phyloP scores from a whole-genome alignment of 768 basidiomycete species.

The Tricholoma furcatifolium region DNA sequence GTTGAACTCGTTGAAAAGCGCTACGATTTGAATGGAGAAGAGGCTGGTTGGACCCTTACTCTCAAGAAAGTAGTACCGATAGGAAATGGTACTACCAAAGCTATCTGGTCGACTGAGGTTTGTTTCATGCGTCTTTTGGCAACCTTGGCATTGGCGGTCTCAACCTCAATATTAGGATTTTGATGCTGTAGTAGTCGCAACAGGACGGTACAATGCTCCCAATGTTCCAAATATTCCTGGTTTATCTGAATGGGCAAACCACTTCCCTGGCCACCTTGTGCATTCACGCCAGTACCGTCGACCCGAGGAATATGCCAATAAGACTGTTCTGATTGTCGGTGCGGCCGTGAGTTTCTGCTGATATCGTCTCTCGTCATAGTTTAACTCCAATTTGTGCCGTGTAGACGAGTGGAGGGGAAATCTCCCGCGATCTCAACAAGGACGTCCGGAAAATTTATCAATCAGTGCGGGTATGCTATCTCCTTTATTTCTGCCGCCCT shows the following conservation, averaged over 20 bases:
- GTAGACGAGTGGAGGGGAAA: slow-evolving; percentile 36
- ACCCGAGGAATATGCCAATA: slow-evolving; percentile 32
- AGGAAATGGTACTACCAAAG: slow-evolving; percentile 19
- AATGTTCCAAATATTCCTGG: slow-evolving; percentile 33
- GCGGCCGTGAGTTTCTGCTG: slow-evolving; percentile 23
- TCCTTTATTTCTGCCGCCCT: not conserved
- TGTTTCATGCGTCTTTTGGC: not conserved
- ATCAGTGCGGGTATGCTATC: slow-evolving; percentile 1
- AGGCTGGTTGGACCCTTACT: slow-evolving; percentile 34
- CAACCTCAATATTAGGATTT: slow-evolving; percentile 26
- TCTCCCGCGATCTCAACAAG: slow-evolving; percentile 31
- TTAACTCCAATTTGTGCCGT: too few species aligned
- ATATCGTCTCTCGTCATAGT: too few species aligned
- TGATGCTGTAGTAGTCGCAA: slow-evolving; percentile 33
- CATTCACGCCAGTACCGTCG: slow-evolving; percentile 43
- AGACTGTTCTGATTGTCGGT: slow-evolving; percentile 45
- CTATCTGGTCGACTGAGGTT: slow-evolving; percentile 38
- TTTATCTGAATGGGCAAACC: slow-evolving; percentile 29
- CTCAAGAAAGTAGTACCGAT: slow-evolving; percentile 27
- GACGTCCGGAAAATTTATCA: slow-evolving; percentile 18
- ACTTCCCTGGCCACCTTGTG: slow-evolving; percentile 31
- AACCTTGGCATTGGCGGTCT: not conserved
- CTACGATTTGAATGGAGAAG: slow-evolving; percentile 23
- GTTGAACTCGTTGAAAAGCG: slow-evolving; percentile 45
- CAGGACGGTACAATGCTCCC: slow-evolving; percentile 34